Evolutionary conservation across 768 basidiomycete genomes (phyloP).

Genomic region (Punctularia strigosozonata): DNA sequence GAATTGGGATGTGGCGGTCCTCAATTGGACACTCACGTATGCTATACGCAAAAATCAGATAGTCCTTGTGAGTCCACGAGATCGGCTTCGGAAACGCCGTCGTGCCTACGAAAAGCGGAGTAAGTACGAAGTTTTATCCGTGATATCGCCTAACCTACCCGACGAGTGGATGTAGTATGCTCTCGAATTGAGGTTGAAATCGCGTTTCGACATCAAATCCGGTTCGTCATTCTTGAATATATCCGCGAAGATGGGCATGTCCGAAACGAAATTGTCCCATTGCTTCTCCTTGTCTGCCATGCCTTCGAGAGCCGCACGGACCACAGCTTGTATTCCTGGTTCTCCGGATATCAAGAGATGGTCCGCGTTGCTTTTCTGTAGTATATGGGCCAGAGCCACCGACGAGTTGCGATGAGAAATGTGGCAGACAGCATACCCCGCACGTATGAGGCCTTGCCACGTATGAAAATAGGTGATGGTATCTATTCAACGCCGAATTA

Average conservation of each 20-base stretch:
- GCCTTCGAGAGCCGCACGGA: background rate
- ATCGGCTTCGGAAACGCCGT: conserved; percentile 19
- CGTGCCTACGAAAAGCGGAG: conserved; percentile 10
- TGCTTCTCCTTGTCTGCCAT: conserved; percentile 12
- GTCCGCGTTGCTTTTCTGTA: conserved; percentile 14
- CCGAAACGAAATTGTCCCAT: background rate
- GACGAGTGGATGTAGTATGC: conserved; percentile 18
- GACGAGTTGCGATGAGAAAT: conserved; percentile 30
- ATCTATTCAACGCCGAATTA: conserved; percentile 13
- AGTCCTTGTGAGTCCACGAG: conserved; percentile 9
- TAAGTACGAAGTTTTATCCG: background rate
- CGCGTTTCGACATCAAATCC: conserved; percentile 5
- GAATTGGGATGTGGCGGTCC: background rate
- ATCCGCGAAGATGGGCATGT: background rate
- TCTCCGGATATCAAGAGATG: conserved; percentile 18
- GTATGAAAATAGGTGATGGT: conserved; percentile 21
- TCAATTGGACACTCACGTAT: background rate
- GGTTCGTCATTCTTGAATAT: background rate
- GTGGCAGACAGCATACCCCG: conserved; percentile 27
- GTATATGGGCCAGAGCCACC: conserved; percentile 21
- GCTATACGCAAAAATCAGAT: conserved; percentile 3
- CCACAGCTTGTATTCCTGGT: conserved; percentile 8
- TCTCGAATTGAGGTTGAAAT: conserved; percentile 6
- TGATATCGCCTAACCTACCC: conserved; percentile 6
- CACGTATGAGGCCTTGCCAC: conserved; percentile 24